These are phyloP conservation scores for Xylogone sp. DNA, from an alignment of 2,329 filamentous ascomycete species.

Conservation along the genomic window DNA sequence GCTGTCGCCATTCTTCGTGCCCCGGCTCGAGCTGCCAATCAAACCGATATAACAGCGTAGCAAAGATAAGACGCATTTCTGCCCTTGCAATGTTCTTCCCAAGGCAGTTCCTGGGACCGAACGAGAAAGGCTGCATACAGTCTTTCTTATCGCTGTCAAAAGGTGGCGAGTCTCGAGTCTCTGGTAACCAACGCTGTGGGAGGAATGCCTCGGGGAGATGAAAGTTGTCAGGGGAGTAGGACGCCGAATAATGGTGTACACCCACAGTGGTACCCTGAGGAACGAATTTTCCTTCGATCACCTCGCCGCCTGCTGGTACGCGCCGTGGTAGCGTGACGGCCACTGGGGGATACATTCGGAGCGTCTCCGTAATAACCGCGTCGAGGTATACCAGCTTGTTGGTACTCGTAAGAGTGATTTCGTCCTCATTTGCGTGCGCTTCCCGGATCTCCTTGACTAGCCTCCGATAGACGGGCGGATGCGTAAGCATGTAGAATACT, in stretches of 20 bases:
- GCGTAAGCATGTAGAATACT: slow-evolving; percentile 14
- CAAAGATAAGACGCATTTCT: slow-evolving; percentile 9
- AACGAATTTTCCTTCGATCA: slow-evolving; percentile 1
- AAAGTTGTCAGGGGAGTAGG: slow-evolving; percentile 27
- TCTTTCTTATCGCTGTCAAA: slow-evolving; percentile 27
- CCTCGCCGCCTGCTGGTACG: not conserved
- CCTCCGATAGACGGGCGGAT: not conserved
- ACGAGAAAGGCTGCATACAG: slow-evolving; percentile 26
- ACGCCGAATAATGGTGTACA: slow-evolving; percentile 26
- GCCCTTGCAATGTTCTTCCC: slow-evolving; percentile 11
- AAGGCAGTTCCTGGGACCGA: slow-evolving; percentile 32
- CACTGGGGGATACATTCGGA: slow-evolving; percentile 10
- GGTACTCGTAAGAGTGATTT: slow-evolving; percentile 3
- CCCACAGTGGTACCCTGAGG: slow-evolving; percentile 9
- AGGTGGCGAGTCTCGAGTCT: slow-evolving; percentile 14
- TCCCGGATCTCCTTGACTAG: slow-evolving; percentile 4
- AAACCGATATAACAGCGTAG: slow-evolving; percentile 6
- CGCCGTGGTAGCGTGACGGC: slow-evolving; percentile 1
- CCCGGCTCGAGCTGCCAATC: slow-evolving; percentile 1
- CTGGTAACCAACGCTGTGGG: slow-evolving; percentile 36
- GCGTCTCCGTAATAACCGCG: slow-evolving; percentile 9
- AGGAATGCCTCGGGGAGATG: slow-evolving; percentile 18
- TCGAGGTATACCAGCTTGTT: slow-evolving; percentile 5
- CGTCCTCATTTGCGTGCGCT: not conserved
- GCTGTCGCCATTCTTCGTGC: not conserved